Evolutionary conservation across 208 protist genomes (phyloP).

Genomic region (Zelonia costaricensis): DNA sequence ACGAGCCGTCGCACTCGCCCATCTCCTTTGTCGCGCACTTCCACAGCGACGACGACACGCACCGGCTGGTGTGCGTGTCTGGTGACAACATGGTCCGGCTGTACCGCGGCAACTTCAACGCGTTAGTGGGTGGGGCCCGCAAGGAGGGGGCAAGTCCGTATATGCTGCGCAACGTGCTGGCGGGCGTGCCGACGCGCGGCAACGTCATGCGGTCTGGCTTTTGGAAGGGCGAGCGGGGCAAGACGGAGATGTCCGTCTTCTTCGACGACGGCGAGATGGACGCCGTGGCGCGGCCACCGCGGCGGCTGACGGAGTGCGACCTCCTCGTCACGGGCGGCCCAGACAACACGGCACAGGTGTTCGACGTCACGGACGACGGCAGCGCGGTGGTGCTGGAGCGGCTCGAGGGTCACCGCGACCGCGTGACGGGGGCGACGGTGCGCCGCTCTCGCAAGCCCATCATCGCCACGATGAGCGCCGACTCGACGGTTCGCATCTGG

Average conservation of each 20-base stretch:
- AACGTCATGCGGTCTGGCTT: slow-evolving; percentile 65
- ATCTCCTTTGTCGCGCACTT: slow-evolving; percentile 67
- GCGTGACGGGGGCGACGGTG: slow-evolving; percentile 73
- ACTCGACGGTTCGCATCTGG: slow-evolving; percentile 87
- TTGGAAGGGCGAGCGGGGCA: slow-evolving; percentile 70
- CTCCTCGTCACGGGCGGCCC: slow-evolving; percentile 70
- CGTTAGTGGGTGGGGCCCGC: slow-evolving; percentile 22
- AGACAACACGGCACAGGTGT: slow-evolving; percentile 79
- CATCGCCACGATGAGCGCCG: slow-evolving; percentile 84
- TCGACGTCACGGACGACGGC: slow-evolving; percentile 80
- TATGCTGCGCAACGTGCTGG: slow-evolving; percentile 71
- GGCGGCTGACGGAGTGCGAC: slow-evolving; percentile 81
- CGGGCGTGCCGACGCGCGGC: slow-evolving; percentile 61
- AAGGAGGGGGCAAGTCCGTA: slow-evolving; percentile 42
- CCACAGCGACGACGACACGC: slow-evolving; percentile 69
- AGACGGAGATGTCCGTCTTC: slow-evolving; percentile 67
- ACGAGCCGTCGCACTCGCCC: slow-evolving; percentile 72
- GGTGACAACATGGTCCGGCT: slow-evolving; percentile 86
- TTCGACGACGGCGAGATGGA: slow-evolving; percentile 89
- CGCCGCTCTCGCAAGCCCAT: slow-evolving; percentile 71
- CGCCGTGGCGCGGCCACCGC: slow-evolving; percentile 43
- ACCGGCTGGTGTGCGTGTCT: slow-evolving; percentile 69
- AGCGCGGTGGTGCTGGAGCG: slow-evolving; percentile 54
- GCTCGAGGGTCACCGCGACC: slow-evolving; percentile 84
- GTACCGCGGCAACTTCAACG: slow-evolving; percentile 62